Evolutionary conservation across 2,329 filamentous ascomycete genomes (phyloP).

Genomic region (Fusarium denticulatum): DNA sequence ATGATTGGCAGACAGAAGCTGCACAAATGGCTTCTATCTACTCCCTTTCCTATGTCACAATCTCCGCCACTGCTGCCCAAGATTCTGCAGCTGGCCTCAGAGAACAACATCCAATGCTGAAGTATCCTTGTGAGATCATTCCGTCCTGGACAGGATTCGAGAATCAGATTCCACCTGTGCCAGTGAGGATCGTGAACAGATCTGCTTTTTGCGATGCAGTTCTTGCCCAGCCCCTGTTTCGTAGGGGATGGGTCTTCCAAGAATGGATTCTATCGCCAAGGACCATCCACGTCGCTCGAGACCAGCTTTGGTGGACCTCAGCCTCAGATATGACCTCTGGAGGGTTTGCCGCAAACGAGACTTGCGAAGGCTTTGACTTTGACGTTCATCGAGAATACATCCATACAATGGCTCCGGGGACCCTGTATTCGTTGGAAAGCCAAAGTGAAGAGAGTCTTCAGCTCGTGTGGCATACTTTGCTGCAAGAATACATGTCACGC

Average conservation of each 20-base stretch:
- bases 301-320: constrained; percentile 36
- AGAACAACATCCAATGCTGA: constrained; percentile 18
- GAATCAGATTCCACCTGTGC: constrained; percentile 1
- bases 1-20: constrained; percentile 32
- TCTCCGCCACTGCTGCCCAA: constrained; percentile 25
- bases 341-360: constrained; percentile 27
- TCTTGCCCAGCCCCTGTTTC: constrained; percentile 24
- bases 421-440: constrained; percentile 8
- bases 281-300: constrained; percentile 28
- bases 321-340: constrained; percentile 15
- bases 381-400: constrained; percentile 1
- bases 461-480: constrained; percentile 12
- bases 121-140: constrained; percentile 17
- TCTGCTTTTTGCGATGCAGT: constrained; percentile 26
- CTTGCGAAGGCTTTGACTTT: constrained; percentile 24
- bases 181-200: constrained; percentile 22
- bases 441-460: neutral
- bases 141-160: constrained; percentile 27
- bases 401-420: constrained; percentile 12
- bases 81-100: constrained; percentile 24
- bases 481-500: constrained; percentile 28
- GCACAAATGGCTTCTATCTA: constrained; percentile 33
- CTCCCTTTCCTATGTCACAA: constrained; percentile 25
- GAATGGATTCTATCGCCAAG: constrained; percentile 31
- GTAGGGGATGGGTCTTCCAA: constrained; percentile 33